These are phyloP conservation scores for Ensete ventricosum DNA, from an alignment of 176 grass and related monocot species.

Conservation along the genomic window DNA sequence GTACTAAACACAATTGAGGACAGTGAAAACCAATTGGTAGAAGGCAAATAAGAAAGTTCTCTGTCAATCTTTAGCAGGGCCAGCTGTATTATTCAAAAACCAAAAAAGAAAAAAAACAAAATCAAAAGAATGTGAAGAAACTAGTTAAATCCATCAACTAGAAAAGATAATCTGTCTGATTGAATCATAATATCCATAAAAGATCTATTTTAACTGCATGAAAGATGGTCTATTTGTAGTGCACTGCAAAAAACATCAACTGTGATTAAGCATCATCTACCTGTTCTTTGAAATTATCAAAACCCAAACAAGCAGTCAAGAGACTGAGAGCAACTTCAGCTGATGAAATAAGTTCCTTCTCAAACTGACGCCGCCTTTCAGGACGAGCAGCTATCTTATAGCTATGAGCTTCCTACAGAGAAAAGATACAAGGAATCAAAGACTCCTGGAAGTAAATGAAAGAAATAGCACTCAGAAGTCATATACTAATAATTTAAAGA, in stretches of 20 bases:
- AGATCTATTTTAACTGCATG: no score
- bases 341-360: slow-evolving; percentile 75
- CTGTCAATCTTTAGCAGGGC: no score
- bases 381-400: slow-evolving; percentile 88
- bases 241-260: background rate
- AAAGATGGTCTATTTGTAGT: no score
- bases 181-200: no score
- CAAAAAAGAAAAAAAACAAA: no score
- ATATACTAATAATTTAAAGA: background rate
- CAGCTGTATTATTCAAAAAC: no score
- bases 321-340: slow-evolving; percentile 69
- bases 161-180: no score
- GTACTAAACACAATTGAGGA: no score
- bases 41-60: no score
- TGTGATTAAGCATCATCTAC: slow-evolving; percentile 23
- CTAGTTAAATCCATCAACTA: no score
- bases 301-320: slow-evolving; percentile 81
- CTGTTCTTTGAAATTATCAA: slow-evolving; percentile 92
- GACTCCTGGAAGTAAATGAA: slow-evolving; percentile 15
- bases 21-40: no score
- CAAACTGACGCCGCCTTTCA: slow-evolving; percentile 84
- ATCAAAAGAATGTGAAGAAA: no score
- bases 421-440: slow-evolving; percentile 19
- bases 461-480: slow-evolving; percentile 3
- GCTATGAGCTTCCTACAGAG: slow-evolving; percentile 75